phyloP scores from a whole-genome alignment of 2,329 filamentous ascomycete species.

The Colletotrichum sp. region DNA sequence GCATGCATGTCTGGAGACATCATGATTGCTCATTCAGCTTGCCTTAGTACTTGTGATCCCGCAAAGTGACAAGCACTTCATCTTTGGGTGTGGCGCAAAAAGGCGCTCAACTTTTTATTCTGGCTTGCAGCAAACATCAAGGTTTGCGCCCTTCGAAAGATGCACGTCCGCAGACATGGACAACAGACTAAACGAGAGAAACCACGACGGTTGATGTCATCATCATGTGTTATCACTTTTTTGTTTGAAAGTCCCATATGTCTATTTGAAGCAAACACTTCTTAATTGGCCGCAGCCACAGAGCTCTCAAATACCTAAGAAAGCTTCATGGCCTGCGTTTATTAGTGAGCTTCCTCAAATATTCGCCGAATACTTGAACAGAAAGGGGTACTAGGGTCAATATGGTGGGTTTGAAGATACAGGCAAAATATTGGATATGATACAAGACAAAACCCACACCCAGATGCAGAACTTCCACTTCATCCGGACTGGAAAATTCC shows the following conservation, averaged over 20 bases:
- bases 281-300: background rate
- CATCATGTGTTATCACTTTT: background rate
- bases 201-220: background rate
- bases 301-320: background rate
- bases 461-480: background rate
- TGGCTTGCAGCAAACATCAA: background rate
- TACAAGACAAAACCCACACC: background rate
- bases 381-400: background rate
- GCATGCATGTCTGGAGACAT: background rate
- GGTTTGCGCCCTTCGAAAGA: background rate
- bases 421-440: accelerated
- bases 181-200: background rate
- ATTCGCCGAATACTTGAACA: background rate
- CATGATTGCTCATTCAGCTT: background rate
- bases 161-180: background rate
- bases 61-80: background rate
- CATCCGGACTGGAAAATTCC: too few relatives aligned
- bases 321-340: background rate
- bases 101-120: background rate
- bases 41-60: background rate
- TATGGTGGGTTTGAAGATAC: background rate
- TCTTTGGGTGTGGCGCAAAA: background rate
- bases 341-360: background rate
- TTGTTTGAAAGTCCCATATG: background rate
- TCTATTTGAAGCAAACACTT: background rate